Base-by-base conservation (phyloP, 352 stramenopile species). In the Pythium pyrilobum region DNA sequence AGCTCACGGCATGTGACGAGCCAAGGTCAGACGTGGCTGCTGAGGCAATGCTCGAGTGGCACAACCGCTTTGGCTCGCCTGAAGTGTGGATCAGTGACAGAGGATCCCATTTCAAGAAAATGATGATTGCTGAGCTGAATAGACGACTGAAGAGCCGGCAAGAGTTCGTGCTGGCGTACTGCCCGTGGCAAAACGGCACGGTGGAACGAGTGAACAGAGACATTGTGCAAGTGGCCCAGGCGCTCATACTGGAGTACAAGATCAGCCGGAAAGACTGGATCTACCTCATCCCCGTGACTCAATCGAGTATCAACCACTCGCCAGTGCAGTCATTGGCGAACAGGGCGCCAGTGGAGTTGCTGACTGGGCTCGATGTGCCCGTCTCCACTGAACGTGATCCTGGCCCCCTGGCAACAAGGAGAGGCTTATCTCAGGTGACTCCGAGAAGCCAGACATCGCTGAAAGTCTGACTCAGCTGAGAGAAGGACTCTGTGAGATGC, bases 131-230 rank as follows among this genome's bases (percentile, higher is more conserved):
- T 16, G 43, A 64, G 4, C 48, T 73, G 2, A 62, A 42, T 32
- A 39, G 31, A n/a, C 2, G 52, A 15, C 48, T 66, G 1, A 60
- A 56, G 3, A 61, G 38, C 25, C 34, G 66, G 12, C 69, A 69
- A 25, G 39, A 64, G 20, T 67, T 79, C 34, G 60, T 40, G 10
- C 33, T 59, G 1, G 52, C 56, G 1, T 74, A 74, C 29, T 64
- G 55, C 23, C 65, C 56, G 20, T 80, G 61, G 55, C 58, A 65
- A 0, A 75, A 74, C 41, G 66, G 66, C 3, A 66, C 59, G 3
- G 45, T 70, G 0, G 64, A 71, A 34, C 45, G 58, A 1, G 38
- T 70, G 1, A 69, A 72, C 13, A 40, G 51, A 10, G 56, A 63
- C 31, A 41, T 65, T 20, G 24, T 77, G 0, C 65, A 77, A 61